phyloP scores from a whole-genome alignment of 257 asterid species.

The Lantana camara region DNA sequence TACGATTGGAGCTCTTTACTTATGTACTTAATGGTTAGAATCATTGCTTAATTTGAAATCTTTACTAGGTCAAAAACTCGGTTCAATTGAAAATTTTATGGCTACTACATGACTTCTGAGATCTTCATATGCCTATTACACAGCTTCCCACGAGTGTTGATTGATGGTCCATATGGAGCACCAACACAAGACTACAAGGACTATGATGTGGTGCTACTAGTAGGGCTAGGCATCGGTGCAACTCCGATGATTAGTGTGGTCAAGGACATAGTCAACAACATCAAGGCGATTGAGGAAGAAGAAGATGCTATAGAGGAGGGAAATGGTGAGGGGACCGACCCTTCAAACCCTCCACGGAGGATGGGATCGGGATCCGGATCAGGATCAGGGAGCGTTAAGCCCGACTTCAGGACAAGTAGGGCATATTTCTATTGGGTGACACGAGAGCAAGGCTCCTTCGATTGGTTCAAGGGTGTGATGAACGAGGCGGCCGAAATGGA shows the following conservation, averaged over 20 bases:
- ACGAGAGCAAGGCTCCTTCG: slow-evolving; percentile 84
- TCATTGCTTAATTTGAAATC: too few relatives aligned
- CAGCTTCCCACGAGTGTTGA: slow-evolving; percentile 72
- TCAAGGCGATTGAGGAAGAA: slow-evolving; percentile 62
- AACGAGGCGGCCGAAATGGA: slow-evolving; percentile 84
- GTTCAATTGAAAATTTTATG: too few relatives aligned
- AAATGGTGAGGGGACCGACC: not conserved
- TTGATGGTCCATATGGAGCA: slow-evolving; percentile 94
- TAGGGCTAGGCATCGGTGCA: slow-evolving; percentile 86
- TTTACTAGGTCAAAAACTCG: too few relatives aligned
- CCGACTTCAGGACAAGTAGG: slow-evolving; percentile 60
- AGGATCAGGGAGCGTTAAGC: slow-evolving; percentile 32
- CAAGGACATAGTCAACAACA: slow-evolving; percentile 85
- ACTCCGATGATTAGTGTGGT: slow-evolving; percentile 94
- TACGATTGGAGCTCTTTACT: too few relatives aligned
- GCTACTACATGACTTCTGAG: too few relatives aligned
- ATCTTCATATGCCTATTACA: too few relatives aligned
- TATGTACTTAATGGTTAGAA: too few relatives aligned
- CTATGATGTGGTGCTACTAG: slow-evolving; percentile 79
- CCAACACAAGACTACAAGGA: slow-evolving; percentile 96
- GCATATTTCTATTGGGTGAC: slow-evolving; percentile 95
- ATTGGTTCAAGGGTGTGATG: slow-evolving; percentile 92
- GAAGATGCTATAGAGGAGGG: slow-evolving; percentile 52
- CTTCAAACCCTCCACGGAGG: slow-evolving; percentile 30
- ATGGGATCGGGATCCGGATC: too few relatives aligned